phyloP scores from a whole-genome alignment of 768 basidiomycete species.

The Podaxis mareebaensis region DNA sequence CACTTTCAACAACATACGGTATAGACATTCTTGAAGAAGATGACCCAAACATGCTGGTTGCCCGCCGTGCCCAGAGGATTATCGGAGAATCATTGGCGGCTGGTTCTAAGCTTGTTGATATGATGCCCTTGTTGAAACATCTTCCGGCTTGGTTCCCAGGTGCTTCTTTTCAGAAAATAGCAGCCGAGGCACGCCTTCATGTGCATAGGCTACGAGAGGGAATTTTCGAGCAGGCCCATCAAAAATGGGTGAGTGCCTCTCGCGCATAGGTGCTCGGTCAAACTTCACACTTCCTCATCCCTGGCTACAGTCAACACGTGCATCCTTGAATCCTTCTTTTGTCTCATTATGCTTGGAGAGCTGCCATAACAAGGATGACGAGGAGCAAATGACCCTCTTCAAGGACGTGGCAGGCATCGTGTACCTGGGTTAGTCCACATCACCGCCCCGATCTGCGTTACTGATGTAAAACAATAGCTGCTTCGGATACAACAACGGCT shows the following conservation, averaged over 20 bases:
- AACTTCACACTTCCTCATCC: background rate
- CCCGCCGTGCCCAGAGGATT: constrained; percentile 18
- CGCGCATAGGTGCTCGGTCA: constrained; percentile 21
- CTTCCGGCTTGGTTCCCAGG: constrained; percentile 51
- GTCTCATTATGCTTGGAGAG: constrained; percentile 19
- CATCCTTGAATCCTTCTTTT: constrained; percentile 17
- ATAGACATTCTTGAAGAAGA: constrained; percentile 26
- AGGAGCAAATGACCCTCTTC: constrained; percentile 15
- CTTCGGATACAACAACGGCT: background rate
- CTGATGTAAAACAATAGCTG: constrained; percentile 1
- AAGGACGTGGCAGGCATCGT: constrained; percentile 40
- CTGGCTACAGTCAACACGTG: background rate
- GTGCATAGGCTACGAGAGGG: constrained; percentile 37
- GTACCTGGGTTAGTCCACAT: constrained; percentile 33
- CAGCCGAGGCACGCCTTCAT: constrained; percentile 31
- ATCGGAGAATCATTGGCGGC: constrained; percentile 26
- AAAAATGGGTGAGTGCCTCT: constrained; percentile 17
- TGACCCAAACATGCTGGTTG: constrained; percentile 31
- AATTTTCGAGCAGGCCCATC: constrained; percentile 28
- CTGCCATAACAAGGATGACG: constrained; percentile 7
- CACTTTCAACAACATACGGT: constrained; percentile 31
- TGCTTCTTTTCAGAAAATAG: constrained; percentile 44
- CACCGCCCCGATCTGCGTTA: background rate
- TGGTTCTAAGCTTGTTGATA: constrained; percentile 32
- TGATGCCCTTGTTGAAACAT: constrained; percentile 34